Evolutionary conservation across 345 rosid species (phyloP).

Genomic region (Hypericum androsaemum): DNA sequence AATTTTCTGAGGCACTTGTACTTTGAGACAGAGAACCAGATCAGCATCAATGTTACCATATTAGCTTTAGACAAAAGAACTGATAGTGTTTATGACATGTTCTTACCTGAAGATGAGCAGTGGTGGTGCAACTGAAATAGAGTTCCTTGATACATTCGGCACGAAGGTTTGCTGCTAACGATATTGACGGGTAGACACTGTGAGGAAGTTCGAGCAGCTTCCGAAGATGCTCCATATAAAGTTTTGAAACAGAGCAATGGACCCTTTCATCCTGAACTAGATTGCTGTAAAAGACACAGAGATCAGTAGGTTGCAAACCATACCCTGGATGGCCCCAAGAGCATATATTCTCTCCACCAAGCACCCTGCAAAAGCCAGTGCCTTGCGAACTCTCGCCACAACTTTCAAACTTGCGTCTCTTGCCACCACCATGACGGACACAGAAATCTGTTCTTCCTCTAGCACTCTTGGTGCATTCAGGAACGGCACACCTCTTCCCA

Average conservation of each 20-base stretch:
- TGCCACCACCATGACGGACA: slow-evolving; percentile 98
- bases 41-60: too few relatives aligned
- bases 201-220: too few relatives aligned
- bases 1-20: too few relatives aligned
- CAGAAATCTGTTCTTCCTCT: slow-evolving; percentile 90
- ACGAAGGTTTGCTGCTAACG: too few relatives aligned
- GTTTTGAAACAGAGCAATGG: slow-evolving; percentile 29
- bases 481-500: slow-evolving; percentile 91
- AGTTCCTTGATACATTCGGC: too few relatives aligned
- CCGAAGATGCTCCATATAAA: too few relatives aligned
- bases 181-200: too few relatives aligned
- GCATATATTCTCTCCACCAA: slow-evolving; percentile 93
- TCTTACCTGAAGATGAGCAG: too few relatives aligned
- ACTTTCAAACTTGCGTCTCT: slow-evolving; percentile 74
- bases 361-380: slow-evolving; percentile 91
- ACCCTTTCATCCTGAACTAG: slow-evolving; percentile 76
- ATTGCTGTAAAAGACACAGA: slow-evolving; percentile 71
- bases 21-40: too few relatives aligned
- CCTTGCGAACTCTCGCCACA: slow-evolving; percentile 94
- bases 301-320: slow-evolving; percentile 46
- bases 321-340: slow-evolving; percentile 85
- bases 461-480: slow-evolving; percentile 91
- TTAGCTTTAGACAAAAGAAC: too few relatives aligned
- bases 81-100: too few relatives aligned
- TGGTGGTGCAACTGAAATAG: too few relatives aligned